phyloP scores from a whole-genome alignment of 2,329 filamentous ascomycete species.

The Colletotrichum sp. region DNA sequence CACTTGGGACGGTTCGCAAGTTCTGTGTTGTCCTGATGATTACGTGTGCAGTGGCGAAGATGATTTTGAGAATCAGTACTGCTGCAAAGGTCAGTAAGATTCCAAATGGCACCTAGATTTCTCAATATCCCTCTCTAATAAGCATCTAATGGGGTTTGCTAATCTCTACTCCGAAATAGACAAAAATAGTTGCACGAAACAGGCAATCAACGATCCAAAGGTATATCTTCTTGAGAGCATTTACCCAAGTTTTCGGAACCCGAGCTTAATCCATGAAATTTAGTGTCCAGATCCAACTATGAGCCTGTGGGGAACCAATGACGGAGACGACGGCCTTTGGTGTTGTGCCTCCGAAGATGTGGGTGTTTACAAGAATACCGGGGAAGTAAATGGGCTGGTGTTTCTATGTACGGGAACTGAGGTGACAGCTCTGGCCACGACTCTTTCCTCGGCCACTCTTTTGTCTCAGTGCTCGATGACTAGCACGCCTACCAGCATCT shows the following conservation, averaged over 20 bases:
- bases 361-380: neutral
- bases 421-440: neutral
- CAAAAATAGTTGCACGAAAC: neutral
- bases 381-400: accelerated
- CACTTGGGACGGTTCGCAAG: neutral
- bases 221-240: accelerated
- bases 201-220: neutral
- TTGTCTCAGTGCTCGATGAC: neutral
- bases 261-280: neutral
- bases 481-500: neutral
- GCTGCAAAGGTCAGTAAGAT: neutral
- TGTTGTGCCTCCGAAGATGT: neutral
- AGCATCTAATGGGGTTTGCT: neutral
- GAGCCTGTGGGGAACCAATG: neutral
- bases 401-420: neutral
- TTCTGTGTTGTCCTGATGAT: accelerated
- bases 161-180: neutral
- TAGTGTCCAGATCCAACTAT: neutral
- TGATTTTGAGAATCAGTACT: neutral
- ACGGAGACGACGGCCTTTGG: neutral
- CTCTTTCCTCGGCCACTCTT: neutral
- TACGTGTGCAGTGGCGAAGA: neutral
- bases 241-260: neutral
- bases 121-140: neutral
- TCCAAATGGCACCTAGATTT: neutral